Evolutionary conservation across 306 rosid genomes (phyloP), one percentile per base, ranked within the genome.

Genomic region (Myrica gale): DNA sequence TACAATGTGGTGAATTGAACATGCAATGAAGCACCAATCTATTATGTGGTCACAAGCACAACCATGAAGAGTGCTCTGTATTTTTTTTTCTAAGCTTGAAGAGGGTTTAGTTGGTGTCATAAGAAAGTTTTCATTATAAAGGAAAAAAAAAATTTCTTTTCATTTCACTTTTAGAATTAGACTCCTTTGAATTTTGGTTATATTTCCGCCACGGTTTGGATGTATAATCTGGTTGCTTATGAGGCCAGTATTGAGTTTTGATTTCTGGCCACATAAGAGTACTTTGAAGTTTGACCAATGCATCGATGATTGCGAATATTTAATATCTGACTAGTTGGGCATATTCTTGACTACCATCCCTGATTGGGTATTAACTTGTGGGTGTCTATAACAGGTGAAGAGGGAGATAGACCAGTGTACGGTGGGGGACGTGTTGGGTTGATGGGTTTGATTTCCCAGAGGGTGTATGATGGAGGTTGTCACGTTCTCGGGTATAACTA

Each of bases 391-490:
- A 45, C 92, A 93, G 98, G 97, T 89, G 55, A 77, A 85, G 84
- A 75, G 92, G 91, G 89, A 81, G 84, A 87, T 91, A 85, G 90
- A 88, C 86, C 84, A 90, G 98, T 91, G 67, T 93, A 93, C 71
- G 97, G 98, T 77, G 97, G 98, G 10, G 98, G 98, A 82, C 89
- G 96, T 79, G 81, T 91, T 1, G 98, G 98, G 56, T 79, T 93
- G 77, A 93, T 93, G 98, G 98, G 98, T 61, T 84, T 91, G 74
- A 85, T 93, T 84, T 93, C 98, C 12, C 89, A 85, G 80, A 89
- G 84, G 54, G 98, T 93, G 43, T 84, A 80, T 74, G 93, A 91
- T 78, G 98, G 98, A 80, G 97, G 97, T 58, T 91, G 93, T 87
- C 92, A 89, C 82, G 98, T 93, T 71, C 85, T 91, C 52, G 98